phyloP scores from a whole-genome alignment of 306 rosid species.

The Myrica gale region DNA sequence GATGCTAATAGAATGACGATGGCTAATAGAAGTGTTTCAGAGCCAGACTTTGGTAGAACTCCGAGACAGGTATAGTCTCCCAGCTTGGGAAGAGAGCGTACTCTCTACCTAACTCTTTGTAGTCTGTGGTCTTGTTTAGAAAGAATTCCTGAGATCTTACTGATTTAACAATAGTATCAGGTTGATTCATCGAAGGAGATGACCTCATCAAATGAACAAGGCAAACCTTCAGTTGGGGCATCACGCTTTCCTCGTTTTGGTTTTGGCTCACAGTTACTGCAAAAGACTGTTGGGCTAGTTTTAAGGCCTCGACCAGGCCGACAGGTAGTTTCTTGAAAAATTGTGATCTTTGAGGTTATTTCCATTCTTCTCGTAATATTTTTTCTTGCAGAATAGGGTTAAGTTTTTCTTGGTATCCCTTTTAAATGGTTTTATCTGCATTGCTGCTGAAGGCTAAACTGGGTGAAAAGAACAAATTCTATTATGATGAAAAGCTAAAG shows the following conservation, averaged over 20 bases:
- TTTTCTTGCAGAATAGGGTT: not conserved
- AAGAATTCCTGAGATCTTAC: conserved; percentile 22
- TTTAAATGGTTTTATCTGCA: conserved; percentile 28
- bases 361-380: not conserved
- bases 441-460: conserved; percentile 67
- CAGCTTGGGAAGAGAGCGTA: not conserved
- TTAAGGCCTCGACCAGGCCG: conserved; percentile 64
- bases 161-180: conserved; percentile 25
- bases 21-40: conserved; percentile 88
- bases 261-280: conserved; percentile 73
- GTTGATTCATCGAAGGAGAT: conserved; percentile 52
- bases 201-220: conserved; percentile 49
- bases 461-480: conserved; percentile 84
- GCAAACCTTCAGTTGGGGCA: conserved; percentile 50
- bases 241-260: conserved; percentile 78
- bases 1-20: conserved; percentile 50
- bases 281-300: conserved; percentile 75
- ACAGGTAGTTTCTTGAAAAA: conserved; percentile 51
- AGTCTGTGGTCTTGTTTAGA: not conserved
- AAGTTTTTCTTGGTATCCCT: conserved; percentile 21
- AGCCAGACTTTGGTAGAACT: conserved; percentile 82
- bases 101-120: not conserved
- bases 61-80: conserved; percentile 66
- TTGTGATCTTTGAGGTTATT: conserved; percentile 13
- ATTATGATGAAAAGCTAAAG: conserved; percentile 83